phyloP scores from a whole-genome alignment of 2,329 filamentous ascomycete genomes.

The Penicillium frequentans region DNA sequence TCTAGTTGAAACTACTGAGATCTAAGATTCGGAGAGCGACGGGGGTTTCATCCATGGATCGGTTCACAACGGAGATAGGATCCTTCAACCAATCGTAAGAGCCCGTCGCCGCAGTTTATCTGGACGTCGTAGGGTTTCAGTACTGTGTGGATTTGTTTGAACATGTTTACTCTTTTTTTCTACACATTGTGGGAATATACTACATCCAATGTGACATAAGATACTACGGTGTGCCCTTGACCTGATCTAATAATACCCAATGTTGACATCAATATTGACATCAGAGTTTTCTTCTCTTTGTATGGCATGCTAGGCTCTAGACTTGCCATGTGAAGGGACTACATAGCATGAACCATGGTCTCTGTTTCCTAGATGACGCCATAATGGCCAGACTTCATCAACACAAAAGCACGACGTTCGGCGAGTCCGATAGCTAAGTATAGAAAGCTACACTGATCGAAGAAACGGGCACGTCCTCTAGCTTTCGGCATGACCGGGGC shows the following conservation, averaged over 20 bases:
- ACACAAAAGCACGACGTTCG: background rate
- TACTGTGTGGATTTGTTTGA: background rate
- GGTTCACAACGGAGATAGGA: slow-evolving; percentile 4
- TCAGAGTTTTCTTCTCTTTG: too few relatives aligned
- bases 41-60: slow-evolving; percentile 9
- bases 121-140: slow-evolving; percentile 2
- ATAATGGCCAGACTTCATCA: background rate
- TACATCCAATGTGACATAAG: background rate
- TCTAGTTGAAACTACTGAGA: background rate
- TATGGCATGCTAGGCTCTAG: too few relatives aligned
- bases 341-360: background rate
- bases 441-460: background rate
- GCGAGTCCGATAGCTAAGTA: background rate
- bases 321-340: too few relatives aligned
- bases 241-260: background rate
- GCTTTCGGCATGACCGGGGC: background rate
- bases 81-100: slow-evolving; percentile 2
- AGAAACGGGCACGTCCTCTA: background rate
- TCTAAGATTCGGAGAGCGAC: background rate
- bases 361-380: background rate
- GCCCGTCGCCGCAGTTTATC: slow-evolving; percentile 6
- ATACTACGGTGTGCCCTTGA: background rate
- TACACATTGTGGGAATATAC: background rate
- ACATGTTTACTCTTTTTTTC: background rate
- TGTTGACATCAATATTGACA: too few relatives aligned